Evolutionary conservation across 2,329 filamentous ascomycete species (phyloP), one percentile per base, ranked within the genome.

Genomic region (Chaetothyriales sp.): DNA sequence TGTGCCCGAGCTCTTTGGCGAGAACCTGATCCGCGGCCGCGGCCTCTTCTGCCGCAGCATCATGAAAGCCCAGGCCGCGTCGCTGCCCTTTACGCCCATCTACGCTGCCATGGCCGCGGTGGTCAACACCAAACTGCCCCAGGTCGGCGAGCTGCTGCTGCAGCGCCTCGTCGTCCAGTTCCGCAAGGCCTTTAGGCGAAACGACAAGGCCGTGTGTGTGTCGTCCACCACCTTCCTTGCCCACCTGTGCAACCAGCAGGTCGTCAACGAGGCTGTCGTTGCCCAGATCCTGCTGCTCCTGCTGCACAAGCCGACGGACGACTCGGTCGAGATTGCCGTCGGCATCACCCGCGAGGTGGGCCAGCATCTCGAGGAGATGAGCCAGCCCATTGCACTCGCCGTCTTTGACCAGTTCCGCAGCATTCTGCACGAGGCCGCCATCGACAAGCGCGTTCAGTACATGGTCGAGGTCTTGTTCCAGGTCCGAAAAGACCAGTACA

Each of bases 391-490:
- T 62, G 83, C 89, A 28, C 79, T 90, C 59, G 86, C 85, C 20
- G 88, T 98, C 6, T 98, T 94, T 64, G 92, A 98, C 64, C 89
- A 95, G 67, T 94, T 98, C 73, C 77, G 92, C 61, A 90, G 85
- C 61, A 95, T 97, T 57, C 73, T 98, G 7, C 90, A 98, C 71
- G 92, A 98, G 68, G 89, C 89, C 45, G 89, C 92, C 64, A 95
- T 98, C 66, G 90, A 97, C 65, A 95, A 95, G 75, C 80, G 92
- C 58, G 89, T 90, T n/a, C 92, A 98, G 70, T 98, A 97, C 70
- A 95, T 95, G 86, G 90, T 98, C 52, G 92, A 98, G 67, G 92
- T 97, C 5, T 72, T 98, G 44, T 98, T 98, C 67, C 89, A 98
- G 70, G 85, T 95, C 51, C 81, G 92, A 57, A 95, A 95, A 69